These are phyloP conservation scores for Lactarius akahatsu DNA, from an alignment of 768 basidiomycete genomes.

Conservation along the genomic window DNA sequence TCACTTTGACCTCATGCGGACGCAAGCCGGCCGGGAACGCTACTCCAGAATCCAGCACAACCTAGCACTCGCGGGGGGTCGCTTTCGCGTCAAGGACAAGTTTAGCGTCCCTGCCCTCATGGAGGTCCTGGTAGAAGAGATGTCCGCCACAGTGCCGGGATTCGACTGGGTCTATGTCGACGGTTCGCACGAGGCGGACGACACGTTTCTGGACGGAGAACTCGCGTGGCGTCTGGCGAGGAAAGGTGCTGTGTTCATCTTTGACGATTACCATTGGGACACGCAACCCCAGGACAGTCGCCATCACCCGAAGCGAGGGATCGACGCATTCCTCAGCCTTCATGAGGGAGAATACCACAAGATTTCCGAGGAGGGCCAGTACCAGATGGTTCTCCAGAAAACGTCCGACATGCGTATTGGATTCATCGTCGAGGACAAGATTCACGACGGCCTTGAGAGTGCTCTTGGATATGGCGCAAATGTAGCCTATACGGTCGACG, in stretches of 20 bases:
- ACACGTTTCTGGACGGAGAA: constrained; percentile 61
- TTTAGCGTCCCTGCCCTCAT: constrained; percentile 56
- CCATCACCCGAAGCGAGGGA: constrained; percentile 55
- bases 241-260: constrained; percentile 51
- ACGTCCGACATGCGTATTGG: constrained; percentile 52
- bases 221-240: constrained; percentile 55
- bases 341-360: constrained; percentile 50
- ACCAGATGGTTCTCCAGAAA: constrained; percentile 57
- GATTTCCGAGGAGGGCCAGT: constrained; percentile 41
- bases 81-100: constrained; percentile 46
- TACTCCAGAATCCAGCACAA: constrained; percentile 48
- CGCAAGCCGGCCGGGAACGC: constrained; percentile 48
- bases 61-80: constrained; percentile 44
- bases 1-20: constrained; percentile 55
- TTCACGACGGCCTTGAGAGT: constrained; percentile 10
- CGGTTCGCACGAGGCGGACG: constrained; percentile 59
- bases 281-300: constrained; percentile 47
- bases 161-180: constrained; percentile 63
- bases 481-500: constrained; percentile 45
- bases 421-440: constrained; percentile 40
- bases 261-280: constrained; percentile 59
- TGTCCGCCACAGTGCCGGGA: constrained; percentile 38
- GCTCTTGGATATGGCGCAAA: constrained; percentile 49
- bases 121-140: constrained; percentile 49
- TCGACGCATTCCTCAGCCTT: constrained; percentile 53